Percentiles rank a stretch among this genome's conserved stretches.
These are phyloP conservation scores for Coleophoma cylindrospora DNA, from an alignment of 2,329 filamentous ascomycete species.

Conservation along the genomic window DNA sequence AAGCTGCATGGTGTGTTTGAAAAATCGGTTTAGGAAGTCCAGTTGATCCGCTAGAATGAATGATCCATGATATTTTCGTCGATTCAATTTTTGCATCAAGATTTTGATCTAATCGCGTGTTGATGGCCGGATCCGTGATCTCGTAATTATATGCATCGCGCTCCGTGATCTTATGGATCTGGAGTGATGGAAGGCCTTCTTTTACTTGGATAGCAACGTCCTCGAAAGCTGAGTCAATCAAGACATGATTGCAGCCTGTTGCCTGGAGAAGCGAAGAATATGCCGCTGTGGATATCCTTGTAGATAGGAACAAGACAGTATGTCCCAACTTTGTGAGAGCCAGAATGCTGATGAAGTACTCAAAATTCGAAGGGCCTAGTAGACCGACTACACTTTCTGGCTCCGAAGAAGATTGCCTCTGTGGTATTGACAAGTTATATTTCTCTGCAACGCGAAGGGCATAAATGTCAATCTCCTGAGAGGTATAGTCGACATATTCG, in stretches of 20 bases:
- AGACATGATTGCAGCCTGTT: slow-evolving; percentile 22
- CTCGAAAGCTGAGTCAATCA: slow-evolving; percentile 8
- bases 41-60: slow-evolving; percentile 40
- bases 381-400: slow-evolving; percentile 37
- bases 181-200: slow-evolving; percentile 13
- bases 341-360: slow-evolving; percentile 45
- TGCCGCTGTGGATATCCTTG: slow-evolving; percentile 43
- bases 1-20: slow-evolving; percentile 44
- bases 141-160: slow-evolving; percentile 48
- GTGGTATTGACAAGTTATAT: slow-evolving; percentile 7
- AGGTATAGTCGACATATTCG: slow-evolving; percentile 14
- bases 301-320: slow-evolving; percentile 47
- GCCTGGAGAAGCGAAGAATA: slow-evolving; percentile 39
- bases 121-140: slow-evolving; percentile 42
- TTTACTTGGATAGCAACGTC: slow-evolving; percentile 15
- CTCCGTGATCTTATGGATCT: slow-evolving; percentile 32
- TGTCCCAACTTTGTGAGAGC: slow-evolving; percentile 47
- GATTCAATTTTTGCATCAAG: slow-evolving; percentile 24
- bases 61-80: slow-evolving; percentile 18
- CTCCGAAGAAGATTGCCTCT: slow-evolving; percentile 11
- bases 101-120: slow-evolving; percentile 43
- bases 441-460: slow-evolving; percentile 6
- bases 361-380: slow-evolving; percentile 41
- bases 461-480: slow-evolving; percentile 8
- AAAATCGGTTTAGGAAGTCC: slow-evolving; percentile 60